Percentiles rank a stretch among this genome's conserved stretches.
Evolutionary conservation across 768 basidiomycete species (phyloP).

Genomic region (Tylopilus rubrobrunneus): DNA sequence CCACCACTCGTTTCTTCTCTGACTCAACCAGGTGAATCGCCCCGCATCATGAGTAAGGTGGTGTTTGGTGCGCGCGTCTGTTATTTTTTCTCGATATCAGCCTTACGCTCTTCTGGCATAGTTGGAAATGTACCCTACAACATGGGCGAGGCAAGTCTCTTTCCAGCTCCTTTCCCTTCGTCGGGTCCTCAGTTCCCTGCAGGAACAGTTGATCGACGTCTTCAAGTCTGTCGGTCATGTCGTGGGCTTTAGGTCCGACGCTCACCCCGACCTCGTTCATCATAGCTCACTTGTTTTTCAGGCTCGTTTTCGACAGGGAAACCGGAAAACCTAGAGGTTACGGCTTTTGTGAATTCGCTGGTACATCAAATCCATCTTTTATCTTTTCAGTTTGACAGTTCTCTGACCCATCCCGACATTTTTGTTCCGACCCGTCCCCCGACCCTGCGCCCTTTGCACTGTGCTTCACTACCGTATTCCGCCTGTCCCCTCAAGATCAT

Average conservation of each 20-base stretch:
- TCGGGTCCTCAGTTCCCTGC: slow-evolving; percentile 9
- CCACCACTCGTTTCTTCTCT: neutral
- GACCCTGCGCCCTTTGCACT: slow-evolving; percentile 6
- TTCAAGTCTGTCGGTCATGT: slow-evolving; percentile 89
- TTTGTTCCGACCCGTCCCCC: slow-evolving; percentile 9
- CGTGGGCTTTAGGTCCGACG: slow-evolving; percentile 71
- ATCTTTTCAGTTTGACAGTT: slow-evolving; percentile 20
- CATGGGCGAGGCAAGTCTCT: slow-evolving; percentile 62
- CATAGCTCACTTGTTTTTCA: slow-evolving; percentile 27
- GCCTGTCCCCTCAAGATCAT: slow-evolving; percentile 57
- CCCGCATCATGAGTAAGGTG: slow-evolving; percentile 56
- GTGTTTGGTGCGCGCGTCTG: slow-evolving; percentile 55
- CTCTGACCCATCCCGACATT: slow-evolving; percentile 38
- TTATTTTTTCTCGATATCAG: neutral
- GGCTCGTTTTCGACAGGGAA: slow-evolving; percentile 85
- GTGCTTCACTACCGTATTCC: slow-evolving; percentile 14
- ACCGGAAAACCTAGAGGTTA: slow-evolving; percentile 95
- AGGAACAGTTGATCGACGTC: slow-evolving; percentile 83
- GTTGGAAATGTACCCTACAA: slow-evolving; percentile 91
- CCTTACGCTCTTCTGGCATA: slow-evolving; percentile 23
- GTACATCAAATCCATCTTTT: slow-evolving; percentile 48
- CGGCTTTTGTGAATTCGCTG: slow-evolving; percentile 90
- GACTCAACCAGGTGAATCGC: neutral
- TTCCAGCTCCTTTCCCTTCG: neutral
- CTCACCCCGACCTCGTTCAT: neutral